Base-by-base conservation (phyloP, 2,329 filamentous ascomycete species). In the Dichotomopilus funicola region DNA sequence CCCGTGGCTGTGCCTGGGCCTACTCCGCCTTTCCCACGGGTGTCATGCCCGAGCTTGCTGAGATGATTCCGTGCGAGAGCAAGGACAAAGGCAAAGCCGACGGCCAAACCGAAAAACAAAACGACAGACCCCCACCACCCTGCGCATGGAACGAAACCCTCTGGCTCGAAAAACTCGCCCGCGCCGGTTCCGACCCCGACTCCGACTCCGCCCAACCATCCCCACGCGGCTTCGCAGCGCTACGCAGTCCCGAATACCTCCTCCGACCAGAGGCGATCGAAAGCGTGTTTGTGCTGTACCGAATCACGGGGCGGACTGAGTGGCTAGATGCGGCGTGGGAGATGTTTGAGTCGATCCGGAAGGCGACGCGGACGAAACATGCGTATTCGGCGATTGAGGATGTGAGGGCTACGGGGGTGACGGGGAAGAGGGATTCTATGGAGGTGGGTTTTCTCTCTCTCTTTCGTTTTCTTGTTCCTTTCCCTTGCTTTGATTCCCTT, bases 191-290 rank as follows among this genome's bases (percentile, higher is more conserved):
- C 19, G 19, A 27, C 19, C 19, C 19, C 19, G 19, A 27, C 19
- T 27, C 19, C 19, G 3, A 27, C 19, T n/a, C 65, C 47, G 33
- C 4, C 8, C 31, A 47, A n/a, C 71, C 57, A 19, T 60, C 72
- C 1, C 74, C 75, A 0, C 75, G 74, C 6, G 86, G 85, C 2
- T 88, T 88, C 68, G 79, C 78, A 49, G 78, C 80, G 55, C 64
- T 73, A 31, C 74, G 70, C 1, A 73, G 77, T 51, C 62, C 72
- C 0, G 66, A 68, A 27, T 79, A 78, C 58, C 62, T 72, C 35
- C 68, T 78, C 50, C 70, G 76, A 31, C 76, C 77, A 1, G 77
- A 79, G 66, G 76, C 75, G n/a, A 74, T 79, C 53, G 77, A 79
- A 69, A 78, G 75, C 62, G 64, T 78, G 38, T 79, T 78, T 54